phyloP scores from a whole-genome alignment of 495 filamentous ascomycete species.

The Talaromyces ruber region DNA sequence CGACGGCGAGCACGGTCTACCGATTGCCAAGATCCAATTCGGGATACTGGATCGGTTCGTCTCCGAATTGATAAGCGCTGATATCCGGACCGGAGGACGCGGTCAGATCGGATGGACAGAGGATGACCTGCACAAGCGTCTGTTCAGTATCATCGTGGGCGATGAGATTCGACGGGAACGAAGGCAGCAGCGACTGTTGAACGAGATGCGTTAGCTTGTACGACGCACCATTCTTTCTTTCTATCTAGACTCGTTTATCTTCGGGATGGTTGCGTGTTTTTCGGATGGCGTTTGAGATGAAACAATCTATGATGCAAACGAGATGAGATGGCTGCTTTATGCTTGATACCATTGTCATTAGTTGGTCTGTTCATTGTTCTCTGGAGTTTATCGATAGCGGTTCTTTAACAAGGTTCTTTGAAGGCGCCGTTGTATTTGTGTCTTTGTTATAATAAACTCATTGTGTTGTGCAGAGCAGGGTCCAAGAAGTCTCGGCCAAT shows the following conservation, averaged over 20 bases:
- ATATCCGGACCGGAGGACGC: conserved; percentile 29
- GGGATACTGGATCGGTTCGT: conserved; percentile 37
- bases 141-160: conserved; percentile 41
- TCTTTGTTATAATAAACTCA: neutral
- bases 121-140: conserved; percentile 33
- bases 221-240: neutral
- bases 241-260: neutral
- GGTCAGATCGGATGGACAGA: conserved; percentile 38
- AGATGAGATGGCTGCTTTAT: neutral
- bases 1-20: conserved; percentile 32
- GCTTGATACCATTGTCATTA: neutral
- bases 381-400: neutral
- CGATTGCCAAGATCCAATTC: conserved; percentile 38
- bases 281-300: neutral
- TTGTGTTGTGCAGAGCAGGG: neutral
- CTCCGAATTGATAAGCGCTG: conserved; percentile 28
- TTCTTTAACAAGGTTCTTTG: neutral
- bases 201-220: neutral
- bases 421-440: neutral
- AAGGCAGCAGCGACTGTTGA: conserved; percentile 10
- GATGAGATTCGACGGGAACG: conserved; percentile 34
- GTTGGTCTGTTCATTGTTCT: neutral
- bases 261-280: neutral
- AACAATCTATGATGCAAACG: neutral
- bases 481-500: neutral